phyloP scores from a whole-genome alignment of 805 yeast genomes.

The Kregervanrija fluxuum region DNA sequence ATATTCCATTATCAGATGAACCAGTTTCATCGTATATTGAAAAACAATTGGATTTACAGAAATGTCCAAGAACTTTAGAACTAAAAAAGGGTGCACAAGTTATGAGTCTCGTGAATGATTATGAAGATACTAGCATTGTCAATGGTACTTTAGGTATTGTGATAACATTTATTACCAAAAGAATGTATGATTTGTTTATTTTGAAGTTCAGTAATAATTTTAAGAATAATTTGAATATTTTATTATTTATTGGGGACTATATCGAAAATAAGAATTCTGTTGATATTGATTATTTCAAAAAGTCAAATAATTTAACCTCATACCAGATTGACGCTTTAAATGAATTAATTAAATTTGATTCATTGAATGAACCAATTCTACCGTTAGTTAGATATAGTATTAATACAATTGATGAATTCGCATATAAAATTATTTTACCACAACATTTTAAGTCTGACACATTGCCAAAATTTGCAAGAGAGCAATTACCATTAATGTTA shows the following conservation, averaged over 20 bases:
- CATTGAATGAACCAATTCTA: conserved; percentile 19
- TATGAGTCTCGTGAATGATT: conserved; percentile 75
- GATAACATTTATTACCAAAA: conserved; percentile 38
- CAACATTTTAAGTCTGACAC: conserved; percentile 31
- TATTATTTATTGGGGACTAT: conserved; percentile 4
- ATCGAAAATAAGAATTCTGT: conserved; percentile 6
- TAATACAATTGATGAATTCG: conserved; percentile 24
- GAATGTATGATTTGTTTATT: conserved; percentile 19
- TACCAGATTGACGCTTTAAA: conserved; percentile 2
- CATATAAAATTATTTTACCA: conserved; percentile 24
- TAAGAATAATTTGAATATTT: conserved; percentile 4
- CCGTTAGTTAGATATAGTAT: conserved; percentile 45
- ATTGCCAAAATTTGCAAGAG: conserved; percentile 30
- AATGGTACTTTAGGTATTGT: conserved; percentile 89
- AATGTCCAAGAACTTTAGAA: conserved; percentile 60
- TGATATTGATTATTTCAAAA: conserved; percentile 5
- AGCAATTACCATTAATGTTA: conserved; percentile 61
- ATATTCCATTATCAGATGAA: conserved; percentile 20
- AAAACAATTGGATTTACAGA: conserved; percentile 34
- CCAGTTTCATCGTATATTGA: conserved; percentile 4
- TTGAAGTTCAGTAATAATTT: conserved; percentile 8
- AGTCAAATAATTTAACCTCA: not conserved
- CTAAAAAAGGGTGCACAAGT: conserved; percentile 89
- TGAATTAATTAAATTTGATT: conserved; percentile 17
- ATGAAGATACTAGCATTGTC: conserved; percentile 61